Base-by-base conservation (phyloP, 2,329 filamentous ascomycete species). In the Microascus cirrosus region DNA sequence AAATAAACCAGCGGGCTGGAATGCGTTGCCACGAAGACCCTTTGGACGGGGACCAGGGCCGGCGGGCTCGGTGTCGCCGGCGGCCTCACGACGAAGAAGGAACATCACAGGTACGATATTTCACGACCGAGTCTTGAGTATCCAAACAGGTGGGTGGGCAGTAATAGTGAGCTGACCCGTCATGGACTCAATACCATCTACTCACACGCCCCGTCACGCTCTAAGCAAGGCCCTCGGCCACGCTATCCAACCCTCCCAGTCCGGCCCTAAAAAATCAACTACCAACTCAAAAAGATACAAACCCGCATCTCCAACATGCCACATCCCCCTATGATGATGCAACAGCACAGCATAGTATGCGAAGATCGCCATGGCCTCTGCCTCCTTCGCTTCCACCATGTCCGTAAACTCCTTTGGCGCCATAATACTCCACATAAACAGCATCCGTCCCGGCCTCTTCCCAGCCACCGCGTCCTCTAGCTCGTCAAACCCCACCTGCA, bases 291-390 rank as follows among this genome's bases (percentile, higher is more conserved):
- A 20, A 4, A 56, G 28, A 25, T 56, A 56, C 48, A 39, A 52
- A 15, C 63, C 63, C 4, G 63, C 59, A 25, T 62, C 63, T 11
- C 63, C 61, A n/a, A 70, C 61, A 55, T 66, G 66, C 68, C 68
- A 70, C 50, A 68, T 25, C 15, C 60, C 42, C 36, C 60, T 59
- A 15, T 60, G 63, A 25, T 65, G 58, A 55, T 69, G 65, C 18
- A 69, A 61, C 24, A 69, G 61, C 20, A 65, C 60, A 0, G 63
- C 61, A 50, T 69, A 68, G 59, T 68, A 65, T 3, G 62, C 65
- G 20, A 69, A 58, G 8, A 70, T 53, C 1, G 65, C 62, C 10
- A 69, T 32, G 7, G 64, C 66, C 53, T 66, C 65, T 3, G 66
- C 65, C 12, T 54, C 56, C 24, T 60, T 61, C 35, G 57, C 56